A percentile compares a stretch with the other conserved stretches of the same genome.
These are phyloP conservation scores for Nitzschia inconspicua DNA, from an alignment of 108 stramenopile species.

Conservation along the genomic window DNA sequence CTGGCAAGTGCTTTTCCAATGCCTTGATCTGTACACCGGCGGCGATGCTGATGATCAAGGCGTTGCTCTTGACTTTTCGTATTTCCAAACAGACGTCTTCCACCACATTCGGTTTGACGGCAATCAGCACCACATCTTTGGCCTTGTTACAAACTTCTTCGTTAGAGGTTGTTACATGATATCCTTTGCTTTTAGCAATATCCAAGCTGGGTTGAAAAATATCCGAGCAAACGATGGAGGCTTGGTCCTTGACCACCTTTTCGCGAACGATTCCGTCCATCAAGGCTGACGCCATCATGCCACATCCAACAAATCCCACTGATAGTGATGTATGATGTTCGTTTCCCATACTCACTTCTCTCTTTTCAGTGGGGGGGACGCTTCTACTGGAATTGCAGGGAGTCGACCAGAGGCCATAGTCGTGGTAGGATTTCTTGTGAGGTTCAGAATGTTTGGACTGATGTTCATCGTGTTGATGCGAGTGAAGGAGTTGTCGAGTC, in stretches of 20 bases:
- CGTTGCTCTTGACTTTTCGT: constrained; percentile 23
- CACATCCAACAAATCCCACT: constrained; percentile 79
- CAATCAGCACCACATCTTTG: constrained; percentile 68
- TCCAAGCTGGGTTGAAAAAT: constrained; percentile 52
- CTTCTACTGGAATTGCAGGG: too few relatives aligned
- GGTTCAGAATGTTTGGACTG: too few relatives aligned
- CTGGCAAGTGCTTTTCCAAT: constrained; percentile 59
- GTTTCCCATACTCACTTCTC: too few relatives aligned
- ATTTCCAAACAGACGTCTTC: constrained; percentile 57
- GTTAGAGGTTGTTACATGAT: constrained; percentile 52
- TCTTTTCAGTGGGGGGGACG: too few relatives aligned
- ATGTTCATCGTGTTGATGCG: too few relatives aligned
- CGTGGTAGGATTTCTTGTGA: too few relatives aligned
- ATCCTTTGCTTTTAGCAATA: constrained; percentile 55
- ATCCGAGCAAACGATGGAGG: constrained; percentile 62
- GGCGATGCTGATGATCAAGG: constrained; percentile 82
- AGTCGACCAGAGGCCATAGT: too few relatives aligned
- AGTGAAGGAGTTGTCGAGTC: too few relatives aligned
- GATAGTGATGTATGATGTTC: too few relatives aligned
- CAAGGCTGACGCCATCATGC: constrained; percentile 85
- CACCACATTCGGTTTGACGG: constrained; percentile 75
- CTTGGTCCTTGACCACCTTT: constrained; percentile 33
- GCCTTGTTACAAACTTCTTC: constrained; percentile 49
- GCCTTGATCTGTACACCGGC: constrained; percentile 77
- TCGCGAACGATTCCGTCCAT: constrained; percentile 70